Percentiles rank a stretch among this genome's conserved stretches.
phyloP scores from a whole-genome alignment of 2,329 filamentous ascomycete genomes.

The Beauveria scarabaeidicola region DNA sequence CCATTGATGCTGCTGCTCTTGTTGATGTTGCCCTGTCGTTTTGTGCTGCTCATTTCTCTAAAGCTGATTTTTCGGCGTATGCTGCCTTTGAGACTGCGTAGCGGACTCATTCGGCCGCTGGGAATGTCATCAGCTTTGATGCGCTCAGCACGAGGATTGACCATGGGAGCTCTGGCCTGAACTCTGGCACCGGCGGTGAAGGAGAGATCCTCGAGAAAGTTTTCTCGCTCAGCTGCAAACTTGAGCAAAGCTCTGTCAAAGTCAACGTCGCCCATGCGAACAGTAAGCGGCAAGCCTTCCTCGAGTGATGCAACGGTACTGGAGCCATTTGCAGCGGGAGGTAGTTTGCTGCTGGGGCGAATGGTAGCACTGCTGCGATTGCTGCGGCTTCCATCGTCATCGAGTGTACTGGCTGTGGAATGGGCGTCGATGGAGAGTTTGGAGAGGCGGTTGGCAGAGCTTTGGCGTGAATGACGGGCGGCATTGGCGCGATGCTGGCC shows the following conservation, averaged over 20 bases:
- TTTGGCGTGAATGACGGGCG: conserved; percentile 52
- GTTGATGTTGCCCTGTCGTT: conserved; percentile 69
- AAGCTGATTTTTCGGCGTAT: conserved; percentile 89
- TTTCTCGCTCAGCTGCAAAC: conserved; percentile 90
- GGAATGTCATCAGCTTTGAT: conserved; percentile 65
- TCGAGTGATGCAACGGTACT: conserved; percentile 16
- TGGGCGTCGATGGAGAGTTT: conserved; percentile 42
- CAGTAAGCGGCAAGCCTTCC: conserved; percentile 21
- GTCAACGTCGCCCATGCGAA: conserved; percentile 60
- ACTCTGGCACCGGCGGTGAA: conserved; percentile 78
- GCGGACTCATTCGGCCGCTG: conserved; percentile 45
- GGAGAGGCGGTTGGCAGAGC: conserved; percentile 50
- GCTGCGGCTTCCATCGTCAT: conserved; percentile 54
- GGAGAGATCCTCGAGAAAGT: conserved; percentile 84
- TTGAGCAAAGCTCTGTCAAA: conserved; percentile 91
- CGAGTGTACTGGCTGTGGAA: conserved; percentile 46
- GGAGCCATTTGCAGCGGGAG: conserved; percentile 17
- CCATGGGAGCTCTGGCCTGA: conserved; percentile 59
- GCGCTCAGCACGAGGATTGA: conserved; percentile 72
- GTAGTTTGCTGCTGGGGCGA: conserved; percentile 30
- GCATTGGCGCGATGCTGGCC: conserved; percentile 17
- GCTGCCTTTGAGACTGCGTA: conserved; percentile 65
- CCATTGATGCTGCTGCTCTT: conserved; percentile 53
- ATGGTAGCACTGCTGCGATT: conserved; percentile 61
- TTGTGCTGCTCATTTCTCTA: conserved; percentile 89